Conservation (phyloP, 1,284 basidiomycete genomes). For the Rhodotorula sp. region DNA sequence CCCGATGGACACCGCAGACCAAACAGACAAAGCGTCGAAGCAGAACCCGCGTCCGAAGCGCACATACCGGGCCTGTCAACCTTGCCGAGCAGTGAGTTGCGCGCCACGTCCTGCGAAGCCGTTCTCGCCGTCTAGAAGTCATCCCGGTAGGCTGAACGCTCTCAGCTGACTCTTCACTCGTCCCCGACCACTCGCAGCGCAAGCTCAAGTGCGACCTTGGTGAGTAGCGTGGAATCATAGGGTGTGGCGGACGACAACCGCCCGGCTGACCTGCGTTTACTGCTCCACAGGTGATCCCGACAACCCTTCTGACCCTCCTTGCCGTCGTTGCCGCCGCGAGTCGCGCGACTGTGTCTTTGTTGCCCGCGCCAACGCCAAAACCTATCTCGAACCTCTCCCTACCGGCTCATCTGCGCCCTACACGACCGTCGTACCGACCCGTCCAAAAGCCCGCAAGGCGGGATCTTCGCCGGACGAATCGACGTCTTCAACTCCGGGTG, state of each 20-base stretch:
- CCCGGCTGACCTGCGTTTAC: not conserved
- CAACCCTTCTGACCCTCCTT: slow-evolving; percentile 52
- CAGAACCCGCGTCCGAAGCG: slow-evolving; percentile 13
- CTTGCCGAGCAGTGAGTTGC: slow-evolving; percentile 21
- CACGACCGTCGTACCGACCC: slow-evolving; percentile 1
- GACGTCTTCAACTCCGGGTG: not conserved
- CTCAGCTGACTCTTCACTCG: not conserved
- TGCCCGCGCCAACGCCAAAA: slow-evolving; percentile 14
- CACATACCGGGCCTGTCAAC: slow-evolving; percentile 37
- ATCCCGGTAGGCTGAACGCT: too few relatives aligned
- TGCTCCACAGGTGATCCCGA: slow-evolving; percentile 47
- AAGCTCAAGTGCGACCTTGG: slow-evolving; percentile 55
- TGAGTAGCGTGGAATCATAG: not conserved
- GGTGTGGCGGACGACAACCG: not conserved
- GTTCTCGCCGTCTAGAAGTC: too few relatives aligned
- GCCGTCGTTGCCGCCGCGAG: slow-evolving; percentile 52
- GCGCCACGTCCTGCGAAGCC: not conserved
- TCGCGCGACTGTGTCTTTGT: slow-evolving; percentile 52
- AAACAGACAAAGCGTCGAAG: not conserved
- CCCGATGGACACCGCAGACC: not conserved
- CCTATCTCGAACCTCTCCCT: not conserved
- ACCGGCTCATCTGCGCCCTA: not conserved
- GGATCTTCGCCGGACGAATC: not conserved
- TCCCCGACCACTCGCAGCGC: slow-evolving; percentile 33
- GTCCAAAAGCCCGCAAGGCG: not conserved